A percentile compares a stretch with the other conserved stretches of the same genome.
Conservation (phyloP, 495 filamentous ascomycete species). For the Penicillium psychrofluorescens region DNA sequence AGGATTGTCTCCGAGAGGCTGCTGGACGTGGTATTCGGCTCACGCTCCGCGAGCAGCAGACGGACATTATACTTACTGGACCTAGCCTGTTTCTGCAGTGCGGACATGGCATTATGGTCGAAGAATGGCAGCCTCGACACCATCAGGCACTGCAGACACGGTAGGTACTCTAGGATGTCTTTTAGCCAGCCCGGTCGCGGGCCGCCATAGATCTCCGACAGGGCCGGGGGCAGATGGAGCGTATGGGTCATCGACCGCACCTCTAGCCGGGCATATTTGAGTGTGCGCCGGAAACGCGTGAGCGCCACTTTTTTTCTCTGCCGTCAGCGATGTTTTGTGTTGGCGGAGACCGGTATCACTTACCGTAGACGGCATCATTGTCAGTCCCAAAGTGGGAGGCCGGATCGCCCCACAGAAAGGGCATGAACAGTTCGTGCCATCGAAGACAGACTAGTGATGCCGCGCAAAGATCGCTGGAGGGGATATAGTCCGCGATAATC, state of each 20-base stretch:
- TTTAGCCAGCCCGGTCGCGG: constrained; percentile 55
- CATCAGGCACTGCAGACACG: constrained; percentile 53
- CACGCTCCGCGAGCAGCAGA: constrained; percentile 50
- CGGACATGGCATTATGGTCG: constrained; percentile 53
- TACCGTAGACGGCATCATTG: constrained; percentile 58
- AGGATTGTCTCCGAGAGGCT: constrained; percentile 46
- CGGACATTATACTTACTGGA: constrained; percentile 35
- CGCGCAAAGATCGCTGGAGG: constrained; percentile 51
- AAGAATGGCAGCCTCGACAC: constrained; percentile 57
- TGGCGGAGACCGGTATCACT: neutral
- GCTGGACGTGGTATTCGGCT: constrained; percentile 49
- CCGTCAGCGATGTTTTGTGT: neutral
- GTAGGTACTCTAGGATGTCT: constrained; percentile 53
- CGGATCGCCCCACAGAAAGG: constrained; percentile 60
- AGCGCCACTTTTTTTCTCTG: constrained; percentile 42
- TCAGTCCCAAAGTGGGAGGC: constrained; percentile 56
- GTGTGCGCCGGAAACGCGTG: constrained; percentile 53
- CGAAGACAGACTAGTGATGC: constrained; percentile 49
- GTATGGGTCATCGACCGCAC: constrained; percentile 56
- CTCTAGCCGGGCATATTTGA: constrained; percentile 45
- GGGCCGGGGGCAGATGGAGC: constrained; percentile 58
- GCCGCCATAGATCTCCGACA: constrained; percentile 58
- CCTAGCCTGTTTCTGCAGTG: constrained; percentile 25
- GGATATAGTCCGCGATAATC: constrained; percentile 56
- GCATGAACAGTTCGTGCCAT: constrained; percentile 55